Evolutionary conservation across 1,139 yeast species (phyloP), one percentile per base, ranked within the genome.

Genomic region (Blastobotrys petasosporus): DNA sequence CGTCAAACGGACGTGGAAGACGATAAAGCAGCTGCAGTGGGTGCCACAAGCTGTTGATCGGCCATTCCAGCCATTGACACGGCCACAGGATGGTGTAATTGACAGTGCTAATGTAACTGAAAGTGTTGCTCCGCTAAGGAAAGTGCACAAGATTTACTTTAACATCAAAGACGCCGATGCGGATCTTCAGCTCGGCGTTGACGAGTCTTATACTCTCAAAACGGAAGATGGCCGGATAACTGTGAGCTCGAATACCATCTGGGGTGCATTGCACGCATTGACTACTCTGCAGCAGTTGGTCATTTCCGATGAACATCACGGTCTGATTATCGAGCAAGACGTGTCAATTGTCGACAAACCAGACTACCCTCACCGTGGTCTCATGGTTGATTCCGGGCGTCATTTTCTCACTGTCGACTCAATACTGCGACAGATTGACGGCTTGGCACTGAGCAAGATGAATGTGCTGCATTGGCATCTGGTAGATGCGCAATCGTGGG

Each of bases 401-500:
- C 74, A 74, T 52, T 74, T 62, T 53, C 55, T 71, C 31, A 47
- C 64, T 1, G 51, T 66, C 3, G 59, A 59, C 6, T 55, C 65
- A 3, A 61, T 74, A 11, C 51, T 61, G 40, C 64, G 69, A 32
- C 73, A 73, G 49, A 63, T 74, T 41, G 77, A 73, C 45, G 58
- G 70, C 15, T 66, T 74, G 73, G 56, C 73, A 1, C 58, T 69
- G 32, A 49, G 67, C 7, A 74, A 74, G 56, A 55, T 74, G 62
- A 74, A 74, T 50, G 61, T 65, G 1, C 62, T 74, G 38, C 78
- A 74, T 50, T 72, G 75, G 75, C 78, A 74, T 54, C 48, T 74
- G 8, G 63, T 61, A 3, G 78, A 74, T 52, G 53, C 74, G 7
- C 75, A 70, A 47, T 68, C 75, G 29, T 74, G 77, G 77, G 76